These are phyloP conservation scores for Nitzschia sp. DNA, from an alignment of 108 stramenopile species.

Conservation along the genomic window DNA sequence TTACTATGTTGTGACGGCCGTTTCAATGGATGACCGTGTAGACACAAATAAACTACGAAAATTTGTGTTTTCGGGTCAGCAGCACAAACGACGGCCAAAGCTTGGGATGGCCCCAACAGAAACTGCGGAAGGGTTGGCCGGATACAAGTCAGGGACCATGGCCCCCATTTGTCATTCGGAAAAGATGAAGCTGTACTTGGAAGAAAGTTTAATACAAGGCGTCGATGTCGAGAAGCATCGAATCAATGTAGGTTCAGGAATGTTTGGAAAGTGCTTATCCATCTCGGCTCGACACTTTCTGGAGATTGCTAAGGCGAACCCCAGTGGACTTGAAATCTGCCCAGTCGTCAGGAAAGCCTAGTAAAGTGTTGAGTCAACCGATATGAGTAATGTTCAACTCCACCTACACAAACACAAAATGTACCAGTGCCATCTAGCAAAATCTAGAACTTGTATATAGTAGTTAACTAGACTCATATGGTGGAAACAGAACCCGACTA, in stretches of 20 bases:
- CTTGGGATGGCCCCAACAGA: slow-evolving; percentile 18
- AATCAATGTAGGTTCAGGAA: slow-evolving; percentile 30
- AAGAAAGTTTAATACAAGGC: slow-evolving; percentile 15
- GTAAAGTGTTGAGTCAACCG: too few relatives aligned
- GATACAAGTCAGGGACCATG: slow-evolving; percentile 34
- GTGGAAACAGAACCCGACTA: too few relatives aligned
- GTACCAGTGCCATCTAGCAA: background rate
- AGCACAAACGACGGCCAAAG: slow-evolving; percentile 18
- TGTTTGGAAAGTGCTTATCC: slow-evolving; percentile 37
- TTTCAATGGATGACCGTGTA: slow-evolving; percentile 26
- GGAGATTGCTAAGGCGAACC: slow-evolving; percentile 21
- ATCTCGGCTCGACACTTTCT: slow-evolving; percentile 12
- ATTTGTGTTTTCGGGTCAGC: slow-evolving; percentile 9
- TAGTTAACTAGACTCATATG: too few relatives aligned
- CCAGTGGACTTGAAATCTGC: slow-evolving; percentile 12
- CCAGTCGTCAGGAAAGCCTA: slow-evolving; percentile 14
- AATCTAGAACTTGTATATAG: background rate
- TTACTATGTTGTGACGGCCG: slow-evolving; percentile 27
- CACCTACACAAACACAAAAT: too few relatives aligned
- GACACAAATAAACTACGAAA: slow-evolving; percentile 34
- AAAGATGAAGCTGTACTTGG: slow-evolving; percentile 22
- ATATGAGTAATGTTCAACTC: too few relatives aligned
- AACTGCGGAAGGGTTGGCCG: slow-evolving; percentile 24
- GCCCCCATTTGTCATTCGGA: slow-evolving; percentile 27
- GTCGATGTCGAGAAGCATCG: slow-evolving; percentile 7